Evolutionary conservation across 495 filamentous ascomycete genomes (phyloP).

Genomic region (Arthonia radiata): DNA sequence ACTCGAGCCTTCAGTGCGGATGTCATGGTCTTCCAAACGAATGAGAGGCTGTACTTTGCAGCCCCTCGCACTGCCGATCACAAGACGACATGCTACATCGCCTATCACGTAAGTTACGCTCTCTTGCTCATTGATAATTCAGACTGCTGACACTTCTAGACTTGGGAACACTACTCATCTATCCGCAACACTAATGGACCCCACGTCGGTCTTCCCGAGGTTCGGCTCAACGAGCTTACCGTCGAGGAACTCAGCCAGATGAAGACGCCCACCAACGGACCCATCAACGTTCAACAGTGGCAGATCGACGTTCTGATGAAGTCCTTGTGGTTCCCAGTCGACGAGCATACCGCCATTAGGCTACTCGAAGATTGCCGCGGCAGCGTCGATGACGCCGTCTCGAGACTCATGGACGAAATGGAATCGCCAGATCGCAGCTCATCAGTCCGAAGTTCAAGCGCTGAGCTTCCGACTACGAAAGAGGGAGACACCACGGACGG

Average conservation of each 20-base stretch:
- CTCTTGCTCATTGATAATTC: neutral
- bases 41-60: slow-evolving; percentile 19
- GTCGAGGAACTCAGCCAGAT: too few species aligned
- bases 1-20: slow-evolving; percentile 32
- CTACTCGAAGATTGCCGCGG: slow-evolving; percentile 34
- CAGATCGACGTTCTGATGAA: slow-evolving; percentile 33
- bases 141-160: slow-evolving; percentile 11
- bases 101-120: slow-evolving; percentile 36
- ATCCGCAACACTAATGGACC: slow-evolving; percentile 36
- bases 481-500: slow-evolving; percentile 17
- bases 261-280: neutral
- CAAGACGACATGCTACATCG: slow-evolving; percentile 31
- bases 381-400: slow-evolving; percentile 33
- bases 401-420: slow-evolving; percentile 28
- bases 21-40: slow-evolving; percentile 35
- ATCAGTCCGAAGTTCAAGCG: slow-evolving; percentile 18
- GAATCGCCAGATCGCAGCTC: slow-evolving; percentile 17
- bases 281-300: slow-evolving; percentile 24
- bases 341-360: slow-evolving; percentile 28
- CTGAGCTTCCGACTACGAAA: slow-evolving; percentile 22
- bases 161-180: slow-evolving; percentile 54
- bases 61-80: slow-evolving; percentile 16
- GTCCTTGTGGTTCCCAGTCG: slow-evolving; percentile 28
- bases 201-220: slow-evolving; percentile 28
- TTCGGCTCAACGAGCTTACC: slow-evolving; percentile 12